phyloP scores from a whole-genome alignment of 805 yeast species.

The Hanseniaspora vineae region DNA sequence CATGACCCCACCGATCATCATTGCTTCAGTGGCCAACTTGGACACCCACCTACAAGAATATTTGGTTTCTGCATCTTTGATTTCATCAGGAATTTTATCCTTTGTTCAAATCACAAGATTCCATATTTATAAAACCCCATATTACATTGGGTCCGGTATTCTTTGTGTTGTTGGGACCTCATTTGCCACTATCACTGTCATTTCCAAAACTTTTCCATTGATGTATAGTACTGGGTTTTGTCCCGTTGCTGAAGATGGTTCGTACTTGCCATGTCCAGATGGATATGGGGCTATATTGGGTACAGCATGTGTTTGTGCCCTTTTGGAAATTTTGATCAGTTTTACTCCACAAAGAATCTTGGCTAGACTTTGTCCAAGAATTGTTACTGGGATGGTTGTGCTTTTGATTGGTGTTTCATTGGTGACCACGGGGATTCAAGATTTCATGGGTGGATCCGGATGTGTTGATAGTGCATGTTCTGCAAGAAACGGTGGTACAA shows the following conservation, averaged over 20 bases:
- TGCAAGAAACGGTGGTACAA: constrained; percentile 22
- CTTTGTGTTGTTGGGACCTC: constrained; percentile 86
- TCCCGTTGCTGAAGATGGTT: constrained; percentile 48
- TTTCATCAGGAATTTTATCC: constrained; percentile 60
- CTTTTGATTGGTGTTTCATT: constrained; percentile 65
- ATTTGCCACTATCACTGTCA: constrained; percentile 78
- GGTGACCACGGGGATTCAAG: constrained; percentile 59
- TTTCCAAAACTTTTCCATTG: constrained; percentile 59
- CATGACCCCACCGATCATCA: constrained; percentile 70
- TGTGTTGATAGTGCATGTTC: constrained; percentile 46
- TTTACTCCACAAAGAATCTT: constrained; percentile 64
- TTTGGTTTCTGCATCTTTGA: constrained; percentile 59
- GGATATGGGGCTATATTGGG: constrained; percentile 85
- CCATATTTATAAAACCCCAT: constrained; percentile 59
- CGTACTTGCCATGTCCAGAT: constrained; percentile 64
- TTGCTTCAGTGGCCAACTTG: constrained; percentile 51
- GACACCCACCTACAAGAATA: constrained; percentile 38
- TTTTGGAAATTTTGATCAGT: constrained; percentile 59
- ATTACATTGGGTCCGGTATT: constrained; percentile 77
- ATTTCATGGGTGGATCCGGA: constrained; percentile 82
- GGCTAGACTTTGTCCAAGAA: constrained; percentile 71
- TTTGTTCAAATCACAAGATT: constrained; percentile 69
- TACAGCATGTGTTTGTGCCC: constrained; percentile 65
- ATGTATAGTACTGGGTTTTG: constrained; percentile 69
- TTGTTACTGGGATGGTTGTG: constrained; percentile 91